A percentile compares a stretch with the other conserved stretches of the same genome.
Evolutionary conservation across 768 basidiomycete genomes (phyloP).

Genomic region (Cantharellus anzutake): DNA sequence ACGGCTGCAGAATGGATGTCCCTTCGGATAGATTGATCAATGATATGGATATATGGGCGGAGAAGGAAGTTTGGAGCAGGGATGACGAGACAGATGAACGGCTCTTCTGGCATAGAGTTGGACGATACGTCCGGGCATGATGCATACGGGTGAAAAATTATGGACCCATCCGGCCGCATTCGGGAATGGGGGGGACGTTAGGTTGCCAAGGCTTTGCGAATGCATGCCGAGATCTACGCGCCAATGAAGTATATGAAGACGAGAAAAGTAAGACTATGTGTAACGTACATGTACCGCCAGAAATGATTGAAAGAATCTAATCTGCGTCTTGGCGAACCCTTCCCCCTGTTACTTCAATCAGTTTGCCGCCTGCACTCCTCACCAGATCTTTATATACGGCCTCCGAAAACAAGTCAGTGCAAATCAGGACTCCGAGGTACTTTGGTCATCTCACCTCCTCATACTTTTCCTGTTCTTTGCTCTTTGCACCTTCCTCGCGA

Average conservation of each 20-base stretch:
- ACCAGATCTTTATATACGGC: not conserved
- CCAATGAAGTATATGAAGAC: no score
- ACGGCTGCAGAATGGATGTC: constrained; percentile 41
- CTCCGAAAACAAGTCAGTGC: no score
- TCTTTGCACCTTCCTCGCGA: not conserved
- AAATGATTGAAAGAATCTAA: not conserved
- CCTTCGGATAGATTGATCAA: constrained; percentile 10
- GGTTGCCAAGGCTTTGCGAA: no score
- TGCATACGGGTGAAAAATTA: not conserved
- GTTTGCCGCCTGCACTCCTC: not conserved
- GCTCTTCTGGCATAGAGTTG: not conserved
- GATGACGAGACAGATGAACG: not conserved
- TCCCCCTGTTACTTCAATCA: not conserved
- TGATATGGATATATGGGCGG: constrained; percentile 13
- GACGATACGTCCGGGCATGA: not conserved
- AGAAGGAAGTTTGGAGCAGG: not conserved
- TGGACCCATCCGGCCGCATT: no score
- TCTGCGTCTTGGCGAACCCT: not conserved
- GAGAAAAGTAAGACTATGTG: no score
- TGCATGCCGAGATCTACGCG: no score
- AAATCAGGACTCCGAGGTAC: not conserved
- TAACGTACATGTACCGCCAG: no score
- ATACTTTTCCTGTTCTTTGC: not conserved
- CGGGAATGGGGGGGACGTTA: no score
- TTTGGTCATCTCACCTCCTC: not conserved